These are phyloP conservation scores for Picochlorum sp. DNA, from an alignment of 139 green algal genomes.

Conservation along the genomic window DNA sequence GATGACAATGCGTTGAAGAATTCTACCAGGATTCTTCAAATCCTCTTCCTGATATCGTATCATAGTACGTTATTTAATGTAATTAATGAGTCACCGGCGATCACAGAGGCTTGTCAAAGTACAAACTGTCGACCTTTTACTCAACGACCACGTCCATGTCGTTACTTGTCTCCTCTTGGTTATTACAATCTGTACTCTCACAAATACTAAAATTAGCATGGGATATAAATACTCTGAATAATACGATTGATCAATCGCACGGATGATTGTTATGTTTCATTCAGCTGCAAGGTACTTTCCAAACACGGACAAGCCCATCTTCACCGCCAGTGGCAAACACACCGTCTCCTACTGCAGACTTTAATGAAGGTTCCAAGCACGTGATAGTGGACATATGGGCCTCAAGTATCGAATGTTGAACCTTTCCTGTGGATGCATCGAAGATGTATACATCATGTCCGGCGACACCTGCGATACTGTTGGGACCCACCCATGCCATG, in stretches of 20 bases:
- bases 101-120: too few species aligned
- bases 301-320: slow-evolving; percentile 1
- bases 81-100: too few species aligned
- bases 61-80: too few species aligned
- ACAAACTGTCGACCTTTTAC: too few species aligned
- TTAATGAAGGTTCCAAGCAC: background rate
- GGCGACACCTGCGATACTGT: background rate
- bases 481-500: background rate
- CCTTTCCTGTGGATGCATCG: background rate
- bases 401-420: background rate
- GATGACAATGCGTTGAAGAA: too few species aligned
- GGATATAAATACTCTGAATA: too few species aligned
- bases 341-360: background rate
- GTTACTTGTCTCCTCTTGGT: too few species aligned
- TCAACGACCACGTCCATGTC: too few species aligned
- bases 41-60: too few species aligned
- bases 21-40: too few species aligned
- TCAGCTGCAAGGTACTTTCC: background rate
- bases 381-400: background rate
- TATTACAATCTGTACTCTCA: too few species aligned
- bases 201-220: too few species aligned
- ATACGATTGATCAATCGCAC: background rate
- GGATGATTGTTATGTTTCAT: background rate
- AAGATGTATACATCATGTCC: slow-evolving; percentile 7
- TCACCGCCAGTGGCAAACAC: background rate